These are phyloP conservation scores for Cercospora sesami DNA, from an alignment of 2,329 filamentous ascomycete genomes.

Conservation along the genomic window DNA sequence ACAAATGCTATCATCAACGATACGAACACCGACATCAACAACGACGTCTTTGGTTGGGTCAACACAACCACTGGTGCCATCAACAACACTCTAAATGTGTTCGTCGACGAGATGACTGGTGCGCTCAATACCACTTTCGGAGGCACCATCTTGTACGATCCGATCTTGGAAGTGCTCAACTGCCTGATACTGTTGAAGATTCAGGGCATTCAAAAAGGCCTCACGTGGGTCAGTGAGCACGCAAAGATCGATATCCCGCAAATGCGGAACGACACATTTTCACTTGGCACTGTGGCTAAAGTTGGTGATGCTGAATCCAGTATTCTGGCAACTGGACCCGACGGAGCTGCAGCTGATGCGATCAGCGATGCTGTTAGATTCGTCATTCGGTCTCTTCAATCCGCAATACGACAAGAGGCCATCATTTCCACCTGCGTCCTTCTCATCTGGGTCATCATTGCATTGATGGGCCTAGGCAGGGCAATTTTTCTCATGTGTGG, in stretches of 20 bases:
- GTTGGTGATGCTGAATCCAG: conserved; percentile 58
- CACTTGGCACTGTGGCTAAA: conserved; percentile 67
- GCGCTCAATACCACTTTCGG: conserved; percentile 78
- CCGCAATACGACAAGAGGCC: conserved; percentile 71
- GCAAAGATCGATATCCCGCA: conserved; percentile 78
- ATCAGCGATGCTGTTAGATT: conserved; percentile 73
- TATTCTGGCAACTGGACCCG: conserved; percentile 73
- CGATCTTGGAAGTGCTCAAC: conserved; percentile 75
- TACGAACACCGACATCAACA: conserved; percentile 72
- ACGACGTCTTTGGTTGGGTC: conserved; percentile 83
- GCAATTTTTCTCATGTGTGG: conserved; percentile 62
- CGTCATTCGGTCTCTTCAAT: conserved; percentile 67
- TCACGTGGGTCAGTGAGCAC: conserved; percentile 92
- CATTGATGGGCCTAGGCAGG: conserved; percentile 70
- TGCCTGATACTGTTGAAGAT: conserved; percentile 90
- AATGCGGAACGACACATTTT: conserved; percentile 79
- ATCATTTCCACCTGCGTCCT: conserved; percentile 76
- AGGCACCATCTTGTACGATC: conserved; percentile 74
- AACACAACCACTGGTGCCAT: conserved; percentile 77
- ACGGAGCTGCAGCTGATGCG: conserved; percentile 72
- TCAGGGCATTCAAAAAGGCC: conserved; percentile 75
- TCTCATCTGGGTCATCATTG: conserved; percentile 73
- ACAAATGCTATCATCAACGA: conserved; percentile 70
- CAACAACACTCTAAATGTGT: conserved; percentile 80
- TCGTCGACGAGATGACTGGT: conserved; percentile 73